These are phyloP conservation scores for Geranium incanum DNA, from an alignment of 441 rosid genomes.

Conservation along the genomic window DNA sequence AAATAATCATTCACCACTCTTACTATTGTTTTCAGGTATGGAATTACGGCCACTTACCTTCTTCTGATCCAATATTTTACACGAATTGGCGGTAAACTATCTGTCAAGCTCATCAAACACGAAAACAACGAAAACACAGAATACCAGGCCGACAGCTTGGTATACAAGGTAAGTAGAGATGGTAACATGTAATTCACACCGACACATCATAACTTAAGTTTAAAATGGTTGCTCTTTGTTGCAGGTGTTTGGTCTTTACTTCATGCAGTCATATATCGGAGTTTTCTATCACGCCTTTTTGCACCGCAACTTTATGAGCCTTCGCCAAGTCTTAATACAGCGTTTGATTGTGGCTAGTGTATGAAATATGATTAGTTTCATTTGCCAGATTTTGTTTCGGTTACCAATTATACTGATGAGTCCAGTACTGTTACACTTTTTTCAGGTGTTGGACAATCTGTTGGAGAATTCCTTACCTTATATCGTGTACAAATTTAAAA, in stretches of 20 bases:
- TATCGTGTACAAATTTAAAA: slow-evolving; percentile 73
- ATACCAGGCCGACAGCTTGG: slow-evolving; percentile 73
- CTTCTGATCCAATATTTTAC: slow-evolving; percentile 76
- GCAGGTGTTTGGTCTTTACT: slow-evolving; percentile 95
- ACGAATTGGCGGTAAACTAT: slow-evolving; percentile 64
- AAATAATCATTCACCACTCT: slow-evolving; percentile 12
- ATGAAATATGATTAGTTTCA: slow-evolving; percentile 7
- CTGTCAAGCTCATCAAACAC: slow-evolving; percentile 64
- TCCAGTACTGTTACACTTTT: too few relatives aligned
- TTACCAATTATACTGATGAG: slow-evolving; percentile 11
- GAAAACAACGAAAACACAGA: slow-evolving; percentile 71
- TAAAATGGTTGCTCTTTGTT: slow-evolving; percentile 19
- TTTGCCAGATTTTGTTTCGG: not conserved
- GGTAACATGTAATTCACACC: not conserved
- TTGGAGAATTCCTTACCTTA: slow-evolving; percentile 73
- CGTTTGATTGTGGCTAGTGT: slow-evolving; percentile 80
- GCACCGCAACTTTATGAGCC: slow-evolving; percentile 75
- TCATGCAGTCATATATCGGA: slow-evolving; percentile 93
- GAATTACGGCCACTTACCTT: slow-evolving; percentile 74
- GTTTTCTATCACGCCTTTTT: slow-evolving; percentile 84
- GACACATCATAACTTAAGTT: not conserved
- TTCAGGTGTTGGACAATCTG: slow-evolving; percentile 74
- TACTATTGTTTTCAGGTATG: slow-evolving; percentile 52
- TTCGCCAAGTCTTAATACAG: slow-evolving; percentile 75
- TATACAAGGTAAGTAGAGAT: slow-evolving; percentile 58